These are phyloP conservation scores for Pseudozyma tsukubaensis DNA, from an alignment of 1,284 basidiomycete species.

Conservation along the genomic window DNA sequence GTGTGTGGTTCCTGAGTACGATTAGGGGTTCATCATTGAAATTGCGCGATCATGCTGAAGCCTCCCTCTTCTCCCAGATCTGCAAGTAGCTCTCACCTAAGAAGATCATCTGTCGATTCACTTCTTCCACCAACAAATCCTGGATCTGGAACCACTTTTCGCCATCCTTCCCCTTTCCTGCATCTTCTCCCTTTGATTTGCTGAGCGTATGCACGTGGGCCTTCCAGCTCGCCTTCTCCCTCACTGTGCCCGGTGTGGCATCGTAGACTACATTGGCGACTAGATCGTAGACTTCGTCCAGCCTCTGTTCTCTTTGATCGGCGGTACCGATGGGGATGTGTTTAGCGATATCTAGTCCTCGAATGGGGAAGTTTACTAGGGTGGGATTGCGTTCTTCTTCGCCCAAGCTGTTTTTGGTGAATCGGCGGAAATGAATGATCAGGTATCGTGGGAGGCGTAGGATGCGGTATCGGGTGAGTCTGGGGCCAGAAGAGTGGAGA, in stretches of 20 bases:
- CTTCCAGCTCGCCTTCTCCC: conserved; percentile 90
- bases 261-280: conserved; percentile 95
- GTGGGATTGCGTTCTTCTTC: conserved; percentile 96
- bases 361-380: conserved; percentile 94
- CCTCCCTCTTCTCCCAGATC: conserved; percentile 39
- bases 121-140: conserved; percentile 94
- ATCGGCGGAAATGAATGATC: conserved; percentile 94
- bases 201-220: conserved; percentile 79
- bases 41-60: not conserved
- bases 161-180: not conserved
- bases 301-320: conserved; percentile 64
- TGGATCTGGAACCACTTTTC: conserved; percentile 98
- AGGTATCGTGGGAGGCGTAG: conserved; percentile 89
- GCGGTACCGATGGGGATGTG: conserved; percentile 8
- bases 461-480: conserved; percentile 81
- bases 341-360: conserved; percentile 74
- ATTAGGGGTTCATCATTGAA: too few relatives aligned
- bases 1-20: not conserved
- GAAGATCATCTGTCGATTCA: conserved; percentile 96
- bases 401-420: conserved; percentile 97
- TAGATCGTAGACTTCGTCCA: conserved; percentile 86
- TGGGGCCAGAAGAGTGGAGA: conserved; percentile 54
- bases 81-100: conserved; percentile 92
- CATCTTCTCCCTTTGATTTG: not conserved
- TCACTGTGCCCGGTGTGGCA: conserved; percentile 90